Evolutionary conservation across 2,329 filamentous ascomycete genomes (phyloP), one percentile per base, ranked within the genome.

Genomic region (Phyllosticta citribraziliensis): DNA sequence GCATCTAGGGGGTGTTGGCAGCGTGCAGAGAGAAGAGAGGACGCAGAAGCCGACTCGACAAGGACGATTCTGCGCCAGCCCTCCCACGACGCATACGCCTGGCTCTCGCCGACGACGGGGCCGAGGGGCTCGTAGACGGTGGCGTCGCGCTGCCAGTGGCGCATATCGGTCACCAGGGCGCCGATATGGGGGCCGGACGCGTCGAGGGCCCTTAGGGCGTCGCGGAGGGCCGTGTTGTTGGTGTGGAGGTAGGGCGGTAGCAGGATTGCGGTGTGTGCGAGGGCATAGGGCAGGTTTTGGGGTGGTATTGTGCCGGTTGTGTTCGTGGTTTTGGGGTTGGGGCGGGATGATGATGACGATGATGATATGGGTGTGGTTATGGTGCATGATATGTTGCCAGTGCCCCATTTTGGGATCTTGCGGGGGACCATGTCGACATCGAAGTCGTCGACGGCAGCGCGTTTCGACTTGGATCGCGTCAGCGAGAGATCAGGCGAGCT

Each of bases 271-370:
- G 53, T 56, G 22, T 9, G 11, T 6, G 40, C 2, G 53, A 61
- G 54, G 40, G 14, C 6, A 30, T 61, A 56, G 5, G 54, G 53
- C 8, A 52, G 47, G 4, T 40, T 40, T 11, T 50, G 54, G 53
- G 20, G 25, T 17, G 10, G 10, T 51, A 5, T n/a, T 66, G 67
- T 65, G 67, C 66, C 67, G 47, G 57, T 59, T 58, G 64, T 62
- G 56, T 50, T 10, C 20, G 10, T 24, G 33, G 51, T 22, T 40
- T 33, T 58, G 8, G 27, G 25, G 8, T 11, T 5, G 19, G 9
- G 33, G 30, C 52, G 20, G 8, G 20, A 24, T 19, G 54, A 27
- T 27, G 52, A 53, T 17, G 19, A 54, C 55, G 40, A 66, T 65
- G 65, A 57, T 60, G 60, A 24, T 57, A 22, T 55, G 52, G 40